phyloP scores from a whole-genome alignment of 352 stramenopile genomes.

The Pythium grandisporangium region DNA sequence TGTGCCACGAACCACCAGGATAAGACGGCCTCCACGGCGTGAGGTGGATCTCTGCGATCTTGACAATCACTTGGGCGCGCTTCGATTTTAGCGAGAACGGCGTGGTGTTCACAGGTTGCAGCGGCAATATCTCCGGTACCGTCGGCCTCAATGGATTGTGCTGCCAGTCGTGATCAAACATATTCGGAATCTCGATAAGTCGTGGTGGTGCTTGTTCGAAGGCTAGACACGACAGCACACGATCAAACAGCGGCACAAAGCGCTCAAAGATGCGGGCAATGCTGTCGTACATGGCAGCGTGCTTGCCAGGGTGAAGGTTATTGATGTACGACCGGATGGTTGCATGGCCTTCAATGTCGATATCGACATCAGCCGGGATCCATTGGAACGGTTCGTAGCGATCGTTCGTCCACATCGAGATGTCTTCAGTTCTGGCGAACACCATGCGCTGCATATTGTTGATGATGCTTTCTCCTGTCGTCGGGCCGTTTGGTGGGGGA shows the following conservation, averaged over 20 bases:
- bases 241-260: conserved; percentile 34
- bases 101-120: not conserved
- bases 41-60: conserved; percentile 37
- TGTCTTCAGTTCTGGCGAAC: conserved; percentile 6
- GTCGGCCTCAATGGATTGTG: not conserved
- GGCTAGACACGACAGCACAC: too few species aligned
- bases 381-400: too few species aligned
- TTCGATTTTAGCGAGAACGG: conserved; percentile 8
- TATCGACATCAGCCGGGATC: conserved; percentile 24
- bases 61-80: conserved; percentile 33
- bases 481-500: not conserved
- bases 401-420: conserved; percentile 6
- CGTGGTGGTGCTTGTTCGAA: too few species aligned
- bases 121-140: not conserved
- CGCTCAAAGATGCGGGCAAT: conserved; percentile 18
- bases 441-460: conserved; percentile 26
- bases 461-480: not conserved
- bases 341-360: conserved; percentile 8
- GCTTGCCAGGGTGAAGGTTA: conserved; percentile 26
- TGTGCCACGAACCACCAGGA: conserved; percentile 30
- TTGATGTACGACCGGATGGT: conserved; percentile 40
- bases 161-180: too few species aligned
- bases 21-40: conserved; percentile 27
- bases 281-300: conserved; percentile 17
- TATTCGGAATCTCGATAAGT: too few species aligned